Conservation (phyloP, 148 eudicot genomes). For the Rhododendron griersonianum region DNA sequence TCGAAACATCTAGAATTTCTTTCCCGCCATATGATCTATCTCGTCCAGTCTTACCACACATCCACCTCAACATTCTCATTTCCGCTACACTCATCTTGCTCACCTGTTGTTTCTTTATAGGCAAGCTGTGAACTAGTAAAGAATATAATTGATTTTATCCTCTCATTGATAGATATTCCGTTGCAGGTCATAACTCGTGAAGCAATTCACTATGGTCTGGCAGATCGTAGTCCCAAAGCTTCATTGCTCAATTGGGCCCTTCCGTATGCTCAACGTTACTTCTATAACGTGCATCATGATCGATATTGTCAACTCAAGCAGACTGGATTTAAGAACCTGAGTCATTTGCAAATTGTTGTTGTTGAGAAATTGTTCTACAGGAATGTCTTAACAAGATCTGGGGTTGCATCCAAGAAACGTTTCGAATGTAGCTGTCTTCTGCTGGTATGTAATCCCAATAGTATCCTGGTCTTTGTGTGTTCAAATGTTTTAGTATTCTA, state of each 20-base stretch:
- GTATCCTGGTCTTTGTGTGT: neutral
- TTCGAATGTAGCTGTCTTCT: slow-evolving; percentile 68
- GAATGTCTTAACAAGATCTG: slow-evolving; percentile 58
- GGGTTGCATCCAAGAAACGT: slow-evolving; percentile 50
- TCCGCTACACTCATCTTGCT: too few relatives aligned
- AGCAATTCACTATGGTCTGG: slow-evolving; percentile 65
- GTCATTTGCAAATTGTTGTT: slow-evolving; percentile 44
- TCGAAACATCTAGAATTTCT: too few relatives aligned
- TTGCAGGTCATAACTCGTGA: slow-evolving; percentile 83
- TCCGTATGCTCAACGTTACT: slow-evolving; percentile 90
- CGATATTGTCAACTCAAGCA: slow-evolving; percentile 59
- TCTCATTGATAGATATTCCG: neutral
- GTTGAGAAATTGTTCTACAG: slow-evolving; percentile 71
- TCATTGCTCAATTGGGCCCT: slow-evolving; percentile 80
- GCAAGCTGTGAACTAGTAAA: neutral
- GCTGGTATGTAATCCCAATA: slow-evolving; percentile 47
- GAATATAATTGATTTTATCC: neutral
- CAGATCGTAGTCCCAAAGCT: slow-evolving; percentile 49
- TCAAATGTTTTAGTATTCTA: neutral
- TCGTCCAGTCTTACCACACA: too few relatives aligned
- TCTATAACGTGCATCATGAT: slow-evolving; percentile 53
- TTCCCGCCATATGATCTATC: too few relatives aligned
- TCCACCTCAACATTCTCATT: too few relatives aligned
- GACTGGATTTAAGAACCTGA: slow-evolving; percentile 45
- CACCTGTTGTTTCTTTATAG: neutral